A percentile compares a stretch with the other conserved stretches of the same genome.
phyloP scores from a whole-genome alignment of 2,329 filamentous ascomycete genomes.

The Phymatotrichopsis omnivora region DNA sequence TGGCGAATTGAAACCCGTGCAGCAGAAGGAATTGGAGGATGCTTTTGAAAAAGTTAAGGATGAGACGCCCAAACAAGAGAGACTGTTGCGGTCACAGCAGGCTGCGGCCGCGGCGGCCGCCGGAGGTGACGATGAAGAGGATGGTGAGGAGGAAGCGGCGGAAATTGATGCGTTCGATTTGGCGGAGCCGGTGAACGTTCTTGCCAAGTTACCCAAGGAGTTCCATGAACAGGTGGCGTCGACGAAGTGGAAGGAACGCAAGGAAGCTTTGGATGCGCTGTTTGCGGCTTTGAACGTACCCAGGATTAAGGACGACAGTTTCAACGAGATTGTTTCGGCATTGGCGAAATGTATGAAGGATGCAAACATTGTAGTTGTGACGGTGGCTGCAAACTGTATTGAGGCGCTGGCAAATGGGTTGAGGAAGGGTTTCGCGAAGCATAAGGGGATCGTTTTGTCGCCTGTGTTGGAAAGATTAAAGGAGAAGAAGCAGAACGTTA shows the following conservation, averaged over 20 bases:
- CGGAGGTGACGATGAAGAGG: slow-evolving; percentile 49
- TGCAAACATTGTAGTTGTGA: slow-evolving; percentile 90
- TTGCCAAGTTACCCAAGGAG: slow-evolving; percentile 68
- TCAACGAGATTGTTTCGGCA: slow-evolving; percentile 69
- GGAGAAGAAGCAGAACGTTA: slow-evolving; percentile 85
- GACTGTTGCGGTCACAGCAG: slow-evolving; percentile 80
- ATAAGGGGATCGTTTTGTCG: slow-evolving; percentile 68
- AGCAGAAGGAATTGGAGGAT: slow-evolving; percentile 86
- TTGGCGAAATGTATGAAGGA: slow-evolving; percentile 98
- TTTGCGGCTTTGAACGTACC: slow-evolving; percentile 70
- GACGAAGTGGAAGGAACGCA: slow-evolving; percentile 96
- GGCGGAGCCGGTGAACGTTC: slow-evolving; percentile 76
- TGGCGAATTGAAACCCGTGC: slow-evolving; percentile 87
- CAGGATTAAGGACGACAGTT: slow-evolving; percentile 82
- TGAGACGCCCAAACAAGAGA: slow-evolving; percentile 83
- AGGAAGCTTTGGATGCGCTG: slow-evolving; percentile 81
- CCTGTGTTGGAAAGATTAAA: slow-evolving; percentile 93
- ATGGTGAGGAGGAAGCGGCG: slow-evolving; percentile 50
- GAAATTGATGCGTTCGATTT: slow-evolving; percentile 75
- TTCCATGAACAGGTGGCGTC: slow-evolving; percentile 77
- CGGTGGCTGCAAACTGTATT: slow-evolving; percentile 83
- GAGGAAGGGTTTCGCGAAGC: slow-evolving; percentile 65
- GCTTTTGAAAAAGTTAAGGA: slow-evolving; percentile 89
- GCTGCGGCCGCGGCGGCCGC: slow-evolving; percentile 60
- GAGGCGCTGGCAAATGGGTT: slow-evolving; percentile 81